Conservation (phyloP, 116 monocot species). For the Phalaenopsis hybrid region DNA sequence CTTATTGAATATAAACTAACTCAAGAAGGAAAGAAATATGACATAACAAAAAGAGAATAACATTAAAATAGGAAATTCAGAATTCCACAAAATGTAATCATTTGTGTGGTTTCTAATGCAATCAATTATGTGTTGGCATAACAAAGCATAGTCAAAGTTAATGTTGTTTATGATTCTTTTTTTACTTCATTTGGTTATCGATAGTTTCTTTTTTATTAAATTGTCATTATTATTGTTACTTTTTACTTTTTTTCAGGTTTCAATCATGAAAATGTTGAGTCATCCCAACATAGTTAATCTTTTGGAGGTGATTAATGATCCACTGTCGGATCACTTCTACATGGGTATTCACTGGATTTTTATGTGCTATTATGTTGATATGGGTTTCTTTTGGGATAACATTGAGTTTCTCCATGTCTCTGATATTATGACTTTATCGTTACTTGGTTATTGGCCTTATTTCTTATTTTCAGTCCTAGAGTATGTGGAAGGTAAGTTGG, state of each 20-base stretch:
- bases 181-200: neutral
- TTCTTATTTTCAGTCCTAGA: slow-evolving; percentile 57
- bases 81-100: neutral
- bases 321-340: slow-evolving; percentile 69
- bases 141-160: neutral
- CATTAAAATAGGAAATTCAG: no score
- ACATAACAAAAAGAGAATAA: no score
- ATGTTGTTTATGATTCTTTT: neutral
- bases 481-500: slow-evolving; percentile 70
- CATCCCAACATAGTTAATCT: slow-evolving; percentile 94
- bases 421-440: slow-evolving; percentile 9
- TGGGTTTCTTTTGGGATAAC: neutral
- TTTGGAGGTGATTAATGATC: slow-evolving; percentile 95
- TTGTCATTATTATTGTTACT: neutral
- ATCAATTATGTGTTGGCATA: neutral
- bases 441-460: neutral
- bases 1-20: neutral
- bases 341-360: slow-evolving; percentile 56
- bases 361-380: neutral
- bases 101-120: neutral
- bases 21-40: no score
- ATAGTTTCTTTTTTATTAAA: neutral
- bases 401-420: neutral
- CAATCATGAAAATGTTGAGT: slow-evolving; percentile 85
- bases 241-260: slow-evolving; percentile 43